A percentile compares a stretch with the other conserved stretches of the same genome.
phyloP scores from a whole-genome alignment of 208 protist species.

The Kentomonas sorsogonicus region DNA sequence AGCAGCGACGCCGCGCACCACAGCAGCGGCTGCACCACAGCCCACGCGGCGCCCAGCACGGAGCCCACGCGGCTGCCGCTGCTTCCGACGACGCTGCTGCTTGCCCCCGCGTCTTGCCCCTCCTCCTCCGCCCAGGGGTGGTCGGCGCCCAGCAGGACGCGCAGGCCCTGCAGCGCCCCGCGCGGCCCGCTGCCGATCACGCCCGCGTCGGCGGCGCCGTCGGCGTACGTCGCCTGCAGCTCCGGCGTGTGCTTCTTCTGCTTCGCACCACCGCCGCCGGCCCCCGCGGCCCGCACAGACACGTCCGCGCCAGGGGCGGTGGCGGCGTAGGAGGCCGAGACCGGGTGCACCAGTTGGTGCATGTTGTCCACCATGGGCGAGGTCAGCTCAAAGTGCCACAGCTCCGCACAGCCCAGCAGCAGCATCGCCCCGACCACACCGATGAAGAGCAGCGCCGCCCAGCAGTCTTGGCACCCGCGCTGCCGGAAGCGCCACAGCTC shows the following conservation, averaged over 20 bases:
- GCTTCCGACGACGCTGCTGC: background rate
- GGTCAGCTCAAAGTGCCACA: slow-evolving; percentile 33
- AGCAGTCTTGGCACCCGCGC: slow-evolving; percentile 55
- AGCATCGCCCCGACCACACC: slow-evolving; percentile 22
- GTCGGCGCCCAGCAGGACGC: too few relatives aligned
- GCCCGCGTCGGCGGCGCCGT: too few relatives aligned
- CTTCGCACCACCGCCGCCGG: background rate
- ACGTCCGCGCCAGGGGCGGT: background rate
- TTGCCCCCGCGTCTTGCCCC: background rate
- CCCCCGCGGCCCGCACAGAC: background rate
- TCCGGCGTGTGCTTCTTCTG: slow-evolving; percentile 7
- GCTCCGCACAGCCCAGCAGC: slow-evolving; percentile 29
- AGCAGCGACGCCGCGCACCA: slow-evolving; percentile 13
- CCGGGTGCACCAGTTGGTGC: slow-evolving; percentile 6
- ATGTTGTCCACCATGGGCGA: slow-evolving; percentile 16
- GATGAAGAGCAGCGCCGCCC: slow-evolving; percentile 42
- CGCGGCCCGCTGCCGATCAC: too few relatives aligned
- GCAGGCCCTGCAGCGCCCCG: too few relatives aligned
- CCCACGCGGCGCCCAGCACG: background rate
- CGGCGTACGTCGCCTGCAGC: too few relatives aligned
- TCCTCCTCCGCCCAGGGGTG: background rate
- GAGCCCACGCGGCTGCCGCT: too few relatives aligned
- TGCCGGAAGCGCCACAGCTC: slow-evolving; percentile 59
- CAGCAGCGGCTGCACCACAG: slow-evolving; percentile 5
- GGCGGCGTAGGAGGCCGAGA: background rate